These are phyloP conservation scores for Boletus huronensis DNA, from an alignment of 768 basidiomycete genomes.

Conservation along the genomic window DNA sequence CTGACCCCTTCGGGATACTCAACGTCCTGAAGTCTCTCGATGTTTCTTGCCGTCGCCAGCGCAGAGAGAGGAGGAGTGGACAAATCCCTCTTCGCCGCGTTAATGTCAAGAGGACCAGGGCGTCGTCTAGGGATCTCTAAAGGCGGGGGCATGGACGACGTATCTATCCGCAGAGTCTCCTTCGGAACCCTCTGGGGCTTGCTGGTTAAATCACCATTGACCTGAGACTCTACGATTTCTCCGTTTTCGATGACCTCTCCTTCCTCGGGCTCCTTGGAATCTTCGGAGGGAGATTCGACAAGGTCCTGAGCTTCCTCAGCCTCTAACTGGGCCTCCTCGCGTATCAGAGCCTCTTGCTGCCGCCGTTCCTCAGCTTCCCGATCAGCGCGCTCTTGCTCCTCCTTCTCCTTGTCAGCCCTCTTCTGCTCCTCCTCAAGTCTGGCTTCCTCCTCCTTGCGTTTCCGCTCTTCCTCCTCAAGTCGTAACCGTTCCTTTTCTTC, in stretches of 20 bases:
- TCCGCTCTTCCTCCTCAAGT: constrained; percentile 36
- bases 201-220: constrained; percentile 38
- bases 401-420: constrained; percentile 36
- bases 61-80: constrained; percentile 46
- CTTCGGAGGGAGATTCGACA: constrained; percentile 39
- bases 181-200: constrained; percentile 39
- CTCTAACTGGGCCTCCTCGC: constrained; percentile 31
- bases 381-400: constrained; percentile 40
- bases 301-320: constrained; percentile 35
- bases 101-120: constrained; percentile 73
- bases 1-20: constrained; percentile 79
- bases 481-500: constrained; percentile 37
- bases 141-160: constrained; percentile 42
- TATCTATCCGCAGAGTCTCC: constrained; percentile 65
- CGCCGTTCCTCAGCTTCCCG: constrained; percentile 33
- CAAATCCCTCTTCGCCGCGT: constrained; percentile 42
- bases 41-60: constrained; percentile 77
- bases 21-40: constrained; percentile 75
- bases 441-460: constrained; percentile 24
- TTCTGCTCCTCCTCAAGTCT: constrained; percentile 31
- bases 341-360: constrained; percentile 19
- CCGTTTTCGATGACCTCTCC: constrained; percentile 34
- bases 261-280: constrained; percentile 44
- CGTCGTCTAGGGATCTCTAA: constrained; percentile 44
- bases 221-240: constrained; percentile 26